Percentiles rank a stretch among this genome's conserved stretches.
phyloP scores from a whole-genome alignment of 2,329 filamentous ascomycete species.

The Venturia effusa region DNA sequence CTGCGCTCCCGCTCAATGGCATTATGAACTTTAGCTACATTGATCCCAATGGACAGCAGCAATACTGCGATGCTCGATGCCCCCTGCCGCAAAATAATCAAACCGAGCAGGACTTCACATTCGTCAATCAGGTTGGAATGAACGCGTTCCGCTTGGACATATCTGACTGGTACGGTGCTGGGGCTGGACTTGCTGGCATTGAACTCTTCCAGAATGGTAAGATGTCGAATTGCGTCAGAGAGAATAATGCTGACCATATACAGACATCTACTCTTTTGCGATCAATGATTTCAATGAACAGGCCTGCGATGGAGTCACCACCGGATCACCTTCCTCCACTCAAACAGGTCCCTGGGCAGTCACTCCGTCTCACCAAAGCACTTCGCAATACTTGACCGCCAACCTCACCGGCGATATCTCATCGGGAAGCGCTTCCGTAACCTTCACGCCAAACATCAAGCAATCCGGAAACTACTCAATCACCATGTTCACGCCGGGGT shows the following conservation, averaged over 20 bases:
- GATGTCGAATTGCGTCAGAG: constrained; percentile 13
- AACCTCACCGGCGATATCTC: constrained; percentile 37
- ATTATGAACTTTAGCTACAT: constrained; percentile 95
- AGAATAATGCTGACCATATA: constrained; percentile 10
- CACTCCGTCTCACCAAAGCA: constrained; percentile 56
- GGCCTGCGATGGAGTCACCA: constrained; percentile 55
- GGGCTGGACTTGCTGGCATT: constrained; percentile 76
- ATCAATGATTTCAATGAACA: constrained; percentile 84
- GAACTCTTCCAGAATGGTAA: constrained; percentile 69
- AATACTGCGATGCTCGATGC: constrained; percentile 70
- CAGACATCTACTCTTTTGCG: constrained; percentile 73
- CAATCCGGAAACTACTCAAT: constrained; percentile 88
- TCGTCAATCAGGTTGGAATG: constrained; percentile 91
- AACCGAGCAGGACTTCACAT: constrained; percentile 79
- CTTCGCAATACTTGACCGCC: constrained; percentile 66
- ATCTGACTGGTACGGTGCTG: constrained; percentile 73
- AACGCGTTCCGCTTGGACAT: constrained; percentile 76
- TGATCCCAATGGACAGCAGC: constrained; percentile 57
- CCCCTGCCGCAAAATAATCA: constrained; percentile 62
- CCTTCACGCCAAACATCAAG: constrained; percentile 73
- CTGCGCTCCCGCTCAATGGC: constrained; percentile 72
- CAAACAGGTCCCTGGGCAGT: constrained; percentile 64
- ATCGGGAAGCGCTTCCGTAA: constrained; percentile 53
- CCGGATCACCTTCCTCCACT: constrained; percentile 52
- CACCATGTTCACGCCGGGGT: constrained; percentile 87